These are phyloP conservation scores for Clavispora fructus DNA, from an alignment of 805 yeast species.

Conservation along the genomic window DNA sequence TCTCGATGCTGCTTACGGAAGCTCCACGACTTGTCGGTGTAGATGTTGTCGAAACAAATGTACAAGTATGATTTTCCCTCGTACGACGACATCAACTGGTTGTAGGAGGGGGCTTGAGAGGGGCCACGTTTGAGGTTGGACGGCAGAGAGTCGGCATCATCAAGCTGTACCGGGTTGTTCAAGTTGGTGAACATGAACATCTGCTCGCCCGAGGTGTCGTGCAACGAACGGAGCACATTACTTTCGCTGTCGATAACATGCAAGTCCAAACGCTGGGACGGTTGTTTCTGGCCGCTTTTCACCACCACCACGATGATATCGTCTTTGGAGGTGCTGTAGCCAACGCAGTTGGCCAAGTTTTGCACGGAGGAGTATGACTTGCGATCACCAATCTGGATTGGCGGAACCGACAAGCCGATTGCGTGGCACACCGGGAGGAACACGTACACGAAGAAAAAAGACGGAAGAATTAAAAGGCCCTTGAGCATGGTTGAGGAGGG, in stretches of 20 bases:
- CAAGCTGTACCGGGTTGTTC: slow-evolving; percentile 23
- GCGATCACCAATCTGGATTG: slow-evolving; percentile 27
- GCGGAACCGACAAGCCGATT: slow-evolving; percentile 33
- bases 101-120: slow-evolving; percentile 2
- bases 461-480: background rate
- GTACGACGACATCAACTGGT: slow-evolving; percentile 15
- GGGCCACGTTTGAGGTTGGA: slow-evolving; percentile 3
- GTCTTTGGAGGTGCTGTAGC: slow-evolving; percentile 31
- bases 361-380: slow-evolving; percentile 23
- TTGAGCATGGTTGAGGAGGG: background rate
- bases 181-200: slow-evolving; percentile 33
- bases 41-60: slow-evolving; percentile 40
- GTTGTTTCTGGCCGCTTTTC: slow-evolving; percentile 24
- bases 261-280: slow-evolving; percentile 32
- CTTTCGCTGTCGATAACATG: slow-evolving; percentile 33
- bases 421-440: slow-evolving; percentile 8
- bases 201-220: slow-evolving; percentile 26
- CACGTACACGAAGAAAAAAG: background rate
- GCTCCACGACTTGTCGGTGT: slow-evolving; percentile 39
- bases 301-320: slow-evolving; percentile 33
- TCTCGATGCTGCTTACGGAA: slow-evolving; percentile 29
- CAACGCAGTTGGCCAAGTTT: slow-evolving; percentile 31
- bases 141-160: slow-evolving; percentile 1
- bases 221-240: slow-evolving; percentile 28
- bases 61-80: slow-evolving; percentile 26